Evolutionary conservation across 2,329 filamentous ascomycete genomes (phyloP).

Genomic region (Pseudogymnoascus pannorum): DNA sequence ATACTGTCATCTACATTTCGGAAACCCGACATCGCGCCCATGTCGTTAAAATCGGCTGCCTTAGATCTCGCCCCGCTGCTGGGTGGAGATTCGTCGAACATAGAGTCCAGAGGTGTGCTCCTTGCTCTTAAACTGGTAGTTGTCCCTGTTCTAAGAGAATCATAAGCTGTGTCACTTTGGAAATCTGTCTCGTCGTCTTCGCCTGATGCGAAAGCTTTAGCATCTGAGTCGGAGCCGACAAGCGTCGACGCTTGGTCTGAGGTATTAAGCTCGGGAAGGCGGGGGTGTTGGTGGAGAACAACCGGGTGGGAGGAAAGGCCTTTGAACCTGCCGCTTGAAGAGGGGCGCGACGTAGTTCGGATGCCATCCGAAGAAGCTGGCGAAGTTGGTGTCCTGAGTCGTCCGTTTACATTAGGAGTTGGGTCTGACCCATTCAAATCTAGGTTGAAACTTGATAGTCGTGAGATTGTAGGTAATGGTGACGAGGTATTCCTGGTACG

Average conservation of each 20-base stretch:
- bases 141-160: conserved; percentile 65
- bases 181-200: conserved; percentile 75
- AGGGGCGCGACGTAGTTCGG: conserved; percentile 32
- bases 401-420: conserved; percentile 33
- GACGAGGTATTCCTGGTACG: conserved; percentile 41
- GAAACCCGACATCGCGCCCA: conserved; percentile 34
- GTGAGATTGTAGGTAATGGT: conserved; percentile 48
- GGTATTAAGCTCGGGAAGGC: conserved; percentile 20
- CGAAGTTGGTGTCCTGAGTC: conserved; percentile 22
- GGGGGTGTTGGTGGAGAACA: conserved; percentile 15
- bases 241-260: conserved; percentile 49
- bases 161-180: conserved; percentile 69
- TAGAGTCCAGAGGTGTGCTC: conserved; percentile 67
- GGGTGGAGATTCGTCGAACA: conserved; percentile 73
- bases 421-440: conserved; percentile 42
- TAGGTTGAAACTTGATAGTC: conserved; percentile 47
- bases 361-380: conserved; percentile 25
- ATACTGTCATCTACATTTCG: conserved; percentile 51
- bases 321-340: conserved; percentile 38
- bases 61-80: conserved; percentile 42
- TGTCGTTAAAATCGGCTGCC: conserved; percentile 26
- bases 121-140: conserved; percentile 59
- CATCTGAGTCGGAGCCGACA: conserved; percentile 63
- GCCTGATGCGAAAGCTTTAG: conserved; percentile 54
- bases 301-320: conserved; percentile 19